phyloP scores from a whole-genome alignment of 164 flowering plant species.

The Nelumbo lutea region DNA sequence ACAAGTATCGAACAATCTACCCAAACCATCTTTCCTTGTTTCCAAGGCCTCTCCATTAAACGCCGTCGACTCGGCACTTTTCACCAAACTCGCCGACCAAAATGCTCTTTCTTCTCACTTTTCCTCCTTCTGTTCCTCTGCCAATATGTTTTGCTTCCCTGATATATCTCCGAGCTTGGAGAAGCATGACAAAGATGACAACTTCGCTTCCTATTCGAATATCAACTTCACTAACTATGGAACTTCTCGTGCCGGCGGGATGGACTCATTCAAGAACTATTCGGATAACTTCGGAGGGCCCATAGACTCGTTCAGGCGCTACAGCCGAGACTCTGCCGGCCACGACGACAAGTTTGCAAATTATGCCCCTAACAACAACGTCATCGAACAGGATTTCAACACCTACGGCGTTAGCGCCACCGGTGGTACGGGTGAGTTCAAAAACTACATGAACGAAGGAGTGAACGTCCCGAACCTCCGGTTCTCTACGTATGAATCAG shows the following conservation, averaged over 20 bases:
- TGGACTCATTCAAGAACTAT: conserved; percentile 73
- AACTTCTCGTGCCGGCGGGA: conserved; percentile 32
- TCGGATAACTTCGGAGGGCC: conserved; percentile 49
- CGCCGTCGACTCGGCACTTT: conserved; percentile 32
- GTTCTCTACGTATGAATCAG: conserved; percentile 52
- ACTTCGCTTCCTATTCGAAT: conserved; percentile 38
- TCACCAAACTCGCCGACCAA: conserved; percentile 49
- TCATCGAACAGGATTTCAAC: conserved; percentile 47
- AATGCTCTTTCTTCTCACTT: conserved; percentile 47
- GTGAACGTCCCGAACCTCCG: conserved; percentile 62
- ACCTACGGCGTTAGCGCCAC: conserved; percentile 45
- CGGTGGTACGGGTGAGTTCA: conserved; percentile 69
- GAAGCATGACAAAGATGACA: conserved; percentile 33
- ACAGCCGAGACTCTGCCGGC: conserved; percentile 47
- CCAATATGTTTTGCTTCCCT: conserved; percentile 74
- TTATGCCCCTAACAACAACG: conserved; percentile 58
- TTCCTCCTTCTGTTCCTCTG: conserved; percentile 58
- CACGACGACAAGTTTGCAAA: conserved; percentile 50
- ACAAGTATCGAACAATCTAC: conserved; percentile 24
- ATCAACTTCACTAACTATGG: conserved; percentile 87
- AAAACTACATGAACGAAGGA: conserved; percentile 27
- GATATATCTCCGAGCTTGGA: conserved; percentile 43
- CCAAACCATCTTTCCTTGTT: conserved; percentile 24
- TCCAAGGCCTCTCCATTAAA: conserved; percentile 60
- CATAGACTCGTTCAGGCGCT: conserved; percentile 46